These are phyloP conservation scores for Gautieria morchelliformis DNA, from an alignment of 768 basidiomycete genomes.

Conservation along the genomic window DNA sequence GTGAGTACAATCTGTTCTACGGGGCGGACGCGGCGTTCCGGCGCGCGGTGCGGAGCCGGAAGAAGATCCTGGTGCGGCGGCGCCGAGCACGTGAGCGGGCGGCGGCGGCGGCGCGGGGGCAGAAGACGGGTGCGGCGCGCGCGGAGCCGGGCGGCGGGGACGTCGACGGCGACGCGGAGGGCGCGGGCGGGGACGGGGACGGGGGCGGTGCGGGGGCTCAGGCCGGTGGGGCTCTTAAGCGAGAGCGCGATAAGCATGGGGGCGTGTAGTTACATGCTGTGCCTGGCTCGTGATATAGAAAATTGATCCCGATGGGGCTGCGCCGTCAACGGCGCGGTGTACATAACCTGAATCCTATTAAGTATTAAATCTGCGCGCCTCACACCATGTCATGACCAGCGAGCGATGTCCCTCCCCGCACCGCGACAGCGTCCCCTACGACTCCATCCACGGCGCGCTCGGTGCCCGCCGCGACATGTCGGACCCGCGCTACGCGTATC, in stretches of 20 bases:
- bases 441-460: constrained; percentile 7
- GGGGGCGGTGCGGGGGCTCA: constrained; percentile 7
- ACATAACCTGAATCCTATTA: too few species aligned
- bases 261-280: constrained; percentile 16
- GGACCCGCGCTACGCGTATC: constrained; percentile 47
- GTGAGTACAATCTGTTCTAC: constrained; percentile 89
- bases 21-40: constrained; percentile 66
- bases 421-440: constrained; percentile 1
- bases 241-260: constrained; percentile 25
- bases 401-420: too few species aligned
- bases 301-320: too few species aligned
- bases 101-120: constrained; percentile 43
- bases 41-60: constrained; percentile 57
- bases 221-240: constrained; percentile 17
- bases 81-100: constrained; percentile 64
- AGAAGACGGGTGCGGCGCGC: constrained; percentile 11
- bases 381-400: too few species aligned
- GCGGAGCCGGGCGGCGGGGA: constrained; percentile 10
- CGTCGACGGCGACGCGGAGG: background rate
- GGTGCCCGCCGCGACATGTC: constrained; percentile 2
- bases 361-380: too few species aligned
- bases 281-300: too few species aligned
- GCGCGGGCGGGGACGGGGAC: constrained; percentile 3
- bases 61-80: constrained; percentile 66
- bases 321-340: too few species aligned